Evolutionary conservation across 1,284 basidiomycete genomes (phyloP), one percentile per base, ranked within the genome.

Genomic region (Vanrija humicola): DNA sequence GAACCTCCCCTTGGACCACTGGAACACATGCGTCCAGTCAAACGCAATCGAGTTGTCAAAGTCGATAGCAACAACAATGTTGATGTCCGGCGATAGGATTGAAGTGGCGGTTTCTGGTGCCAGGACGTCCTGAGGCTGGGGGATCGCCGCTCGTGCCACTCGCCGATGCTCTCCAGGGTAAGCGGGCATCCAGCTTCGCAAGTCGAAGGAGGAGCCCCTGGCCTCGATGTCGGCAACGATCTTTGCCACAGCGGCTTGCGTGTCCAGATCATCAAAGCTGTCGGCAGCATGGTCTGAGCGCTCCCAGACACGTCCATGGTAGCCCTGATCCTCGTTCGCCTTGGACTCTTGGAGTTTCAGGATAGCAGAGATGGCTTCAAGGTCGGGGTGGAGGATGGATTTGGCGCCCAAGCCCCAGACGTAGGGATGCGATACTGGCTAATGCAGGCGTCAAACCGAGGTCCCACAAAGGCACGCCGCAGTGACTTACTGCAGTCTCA

Each of bases 341-440:
- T 34, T 34, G 34, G 38, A 23, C 16, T 51, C 55, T 14, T 61
- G 59, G 25, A 46, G 38, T 40, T 46, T 23, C 2, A 62, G 44
- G 14, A 59, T 43, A 28, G 19, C 39, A 21, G 49, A 46, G 18
- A 66, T 58, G 28, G 43, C n/a, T 43, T 62, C 56, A 23, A 67
- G 55, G 44, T 66, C 61, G 4, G 63, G 62, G 28, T 61, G 50
- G 19, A 64, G 38, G 26, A 61, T 47, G 2, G 57, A 59, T 34
- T 58, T 55, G 12, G 64, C 65, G 19, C 56, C 47, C 2, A 64
- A 18, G 2, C 68, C 68, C 68, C 68, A 70, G 19, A 70, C 38
- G 46, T 62, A 70, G 5, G 68, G 68, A 42, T 70, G 68, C 9
- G 67, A 61, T 6, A 70, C 62, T 26, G 68, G 68, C 64, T 67